Evolutionary conservation across 768 basidiomycete genomes (phyloP), one percentile per base, ranked within the genome.

Genomic region (Tylopilus balloui): DNA sequence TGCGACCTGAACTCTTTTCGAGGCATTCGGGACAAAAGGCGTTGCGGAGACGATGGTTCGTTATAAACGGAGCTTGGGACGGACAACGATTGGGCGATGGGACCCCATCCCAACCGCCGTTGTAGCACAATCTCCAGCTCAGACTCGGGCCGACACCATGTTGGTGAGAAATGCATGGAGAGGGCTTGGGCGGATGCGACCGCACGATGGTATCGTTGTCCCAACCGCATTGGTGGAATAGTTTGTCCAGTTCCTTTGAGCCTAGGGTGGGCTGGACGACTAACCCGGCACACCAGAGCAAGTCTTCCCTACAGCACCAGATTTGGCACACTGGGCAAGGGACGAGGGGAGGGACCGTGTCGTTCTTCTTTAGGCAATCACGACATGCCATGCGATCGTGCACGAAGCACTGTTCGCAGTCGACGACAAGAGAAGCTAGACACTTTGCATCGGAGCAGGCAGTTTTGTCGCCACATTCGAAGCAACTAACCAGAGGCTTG

Each of bases 291-390:
- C 60, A 62, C 60, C 60, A 59, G 1, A 38, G 6, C 8, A 15
- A 10, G 47, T 62, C 57, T 23, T 48, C 43, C 11, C 29, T 45
- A 10, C 57, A 62, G 36, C 45, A 35, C 51, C 56, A 59, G 13
- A 0, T 13, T 32, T 43, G 13, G 20, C 60, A 56, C 3, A 0
- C 8, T 24, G 47, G 23, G 15, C 54, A 63, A 21, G 24, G 7
- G 27, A 50, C 20, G 31, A 60, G 47, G 13, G 51, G 9, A 19
- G 54, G 19, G 7, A 46, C 12, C 7, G 27, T 25, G 11, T 49
- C 32, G 19, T 19, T 42, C 27, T 34, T 20, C 13, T 14, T 15
- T 4, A 56, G 43, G 42, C 54, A 60, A 3, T 44, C 15, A 13
- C 27, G 11, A 13, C 57, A 58, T 4, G 14, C 21, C 39, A 55